These are phyloP conservation scores for Aspergillus felis DNA, from an alignment of 2,329 filamentous ascomycete genomes.

Conservation along the genomic window DNA sequence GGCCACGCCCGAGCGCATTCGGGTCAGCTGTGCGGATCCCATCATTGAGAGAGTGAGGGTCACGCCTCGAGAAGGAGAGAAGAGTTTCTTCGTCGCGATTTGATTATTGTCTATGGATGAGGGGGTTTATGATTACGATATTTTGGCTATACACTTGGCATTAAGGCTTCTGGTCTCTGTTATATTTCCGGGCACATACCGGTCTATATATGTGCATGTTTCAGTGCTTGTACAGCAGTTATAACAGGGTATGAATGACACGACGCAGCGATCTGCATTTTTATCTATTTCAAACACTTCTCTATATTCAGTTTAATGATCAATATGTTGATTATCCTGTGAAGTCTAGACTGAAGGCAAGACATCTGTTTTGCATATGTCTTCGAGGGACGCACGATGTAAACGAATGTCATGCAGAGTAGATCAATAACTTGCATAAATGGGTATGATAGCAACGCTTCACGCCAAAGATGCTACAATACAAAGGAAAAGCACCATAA, in stretches of 20 bases:
- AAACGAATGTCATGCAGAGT: background rate
- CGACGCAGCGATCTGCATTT: background rate
- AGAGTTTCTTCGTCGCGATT: slow-evolving; percentile 48
- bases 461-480: slow-evolving; percentile 2
- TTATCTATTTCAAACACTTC: background rate
- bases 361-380: background rate
- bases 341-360: background rate
- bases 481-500: background rate
- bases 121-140: background rate
- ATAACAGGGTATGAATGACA: background rate
- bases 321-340: background rate
- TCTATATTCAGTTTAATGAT: background rate
- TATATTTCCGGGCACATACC: background rate
- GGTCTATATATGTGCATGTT: background rate
- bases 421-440: background rate
- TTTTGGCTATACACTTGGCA: slow-evolving; percentile 7
- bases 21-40: slow-evolving; percentile 45
- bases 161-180: slow-evolving; percentile 5
- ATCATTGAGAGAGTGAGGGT: slow-evolving; percentile 50
- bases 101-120: slow-evolving; percentile 9
- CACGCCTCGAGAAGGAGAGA: slow-evolving; percentile 48
- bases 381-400: background rate
- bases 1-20: slow-evolving; percentile 49
- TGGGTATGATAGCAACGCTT: background rate
- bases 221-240: background rate